Evolutionary conservation across 305 asterid species (phyloP).

Genomic region (Ilex paraguariensis): DNA sequence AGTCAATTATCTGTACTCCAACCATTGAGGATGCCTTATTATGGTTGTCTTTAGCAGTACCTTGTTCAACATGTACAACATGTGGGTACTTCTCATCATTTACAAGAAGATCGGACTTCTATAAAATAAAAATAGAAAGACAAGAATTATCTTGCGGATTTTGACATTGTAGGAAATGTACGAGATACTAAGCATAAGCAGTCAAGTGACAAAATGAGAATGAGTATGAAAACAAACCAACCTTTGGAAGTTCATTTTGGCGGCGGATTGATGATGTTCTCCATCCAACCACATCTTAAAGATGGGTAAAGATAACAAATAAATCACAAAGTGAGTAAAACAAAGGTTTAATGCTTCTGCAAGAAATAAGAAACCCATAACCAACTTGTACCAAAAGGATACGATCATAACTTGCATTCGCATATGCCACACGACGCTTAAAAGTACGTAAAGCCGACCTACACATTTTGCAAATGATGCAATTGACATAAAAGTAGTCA

Average conservation of each 20-base stretch:
- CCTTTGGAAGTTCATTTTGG: conserved; percentile 77
- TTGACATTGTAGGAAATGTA: not conserved
- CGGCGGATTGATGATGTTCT: conserved; percentile 92
- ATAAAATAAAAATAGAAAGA: conserved; percentile 14
- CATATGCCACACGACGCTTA: conserved; percentile 91
- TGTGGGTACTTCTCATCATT: conserved; percentile 75
- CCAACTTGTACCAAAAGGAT: conserved; percentile 33
- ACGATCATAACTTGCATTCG: conserved; percentile 86
- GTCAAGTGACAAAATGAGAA: not conserved
- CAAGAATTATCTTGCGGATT: not conserved
- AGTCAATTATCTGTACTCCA: conserved; percentile 52
- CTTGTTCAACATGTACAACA: conserved; percentile 63
- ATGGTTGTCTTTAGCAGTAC: conserved; percentile 26
- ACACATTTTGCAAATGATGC: conserved; percentile 12
- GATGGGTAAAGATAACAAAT: conserved; percentile 36
- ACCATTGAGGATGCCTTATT: conserved; percentile 33
- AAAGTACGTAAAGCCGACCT: conserved; percentile 81
- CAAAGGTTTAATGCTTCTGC: conserved; percentile 1
- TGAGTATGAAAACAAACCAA: conserved; percentile 9
- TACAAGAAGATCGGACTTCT: conserved; percentile 41
- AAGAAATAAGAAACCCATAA: not conserved
- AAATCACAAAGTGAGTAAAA: conserved; percentile 1
- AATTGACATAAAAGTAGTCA: conserved; percentile 10
- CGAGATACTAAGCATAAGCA: not conserved
- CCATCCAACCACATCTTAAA: conserved; percentile 89